A percentile compares a stretch with the other conserved stretches of the same genome.
Conservation (phyloP, 306 rosid species). For the Macrotyloma uniflorum region DNA sequence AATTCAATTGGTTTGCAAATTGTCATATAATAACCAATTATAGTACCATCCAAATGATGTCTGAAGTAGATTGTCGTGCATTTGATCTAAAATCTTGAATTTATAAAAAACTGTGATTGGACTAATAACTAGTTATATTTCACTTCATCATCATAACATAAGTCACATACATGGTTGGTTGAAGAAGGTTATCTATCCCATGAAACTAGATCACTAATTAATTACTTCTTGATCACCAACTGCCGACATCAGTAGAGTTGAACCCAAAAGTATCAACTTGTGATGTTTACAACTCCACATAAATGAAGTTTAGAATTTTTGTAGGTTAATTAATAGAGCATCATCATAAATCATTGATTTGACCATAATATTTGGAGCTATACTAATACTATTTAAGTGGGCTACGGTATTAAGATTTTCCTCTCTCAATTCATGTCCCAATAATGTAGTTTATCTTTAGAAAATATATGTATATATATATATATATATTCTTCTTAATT, state of each 20-base stretch:
- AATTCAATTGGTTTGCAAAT: too few species aligned
- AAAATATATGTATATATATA: too few species aligned
- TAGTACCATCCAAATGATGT: too few species aligned
- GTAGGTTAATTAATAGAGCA: neutral
- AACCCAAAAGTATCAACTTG: neutral
- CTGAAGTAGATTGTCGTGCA: neutral
- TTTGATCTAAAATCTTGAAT: neutral
- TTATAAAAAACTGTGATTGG: neutral
- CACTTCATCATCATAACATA: too few species aligned
- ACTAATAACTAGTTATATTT: neutral
- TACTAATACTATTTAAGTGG: neutral
- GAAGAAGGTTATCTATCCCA: neutral
- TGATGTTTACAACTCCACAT: neutral
- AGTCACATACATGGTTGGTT: too few species aligned
- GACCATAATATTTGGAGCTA: neutral
- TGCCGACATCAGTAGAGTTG: neutral
- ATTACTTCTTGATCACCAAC: neutral
- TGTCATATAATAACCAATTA: too few species aligned
- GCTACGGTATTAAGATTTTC: neutral
- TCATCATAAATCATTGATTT: neutral
- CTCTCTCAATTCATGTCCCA: neutral
- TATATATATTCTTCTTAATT: too few species aligned
- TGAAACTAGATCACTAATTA: neutral
- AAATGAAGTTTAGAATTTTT: neutral
- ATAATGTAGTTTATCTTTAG: too few species aligned